A percentile compares a stretch with the other conserved stretches of the same genome.
Evolutionary conservation across 1,139 yeast species (phyloP).

Genomic region (Sporopachydermia cereana): DNA sequence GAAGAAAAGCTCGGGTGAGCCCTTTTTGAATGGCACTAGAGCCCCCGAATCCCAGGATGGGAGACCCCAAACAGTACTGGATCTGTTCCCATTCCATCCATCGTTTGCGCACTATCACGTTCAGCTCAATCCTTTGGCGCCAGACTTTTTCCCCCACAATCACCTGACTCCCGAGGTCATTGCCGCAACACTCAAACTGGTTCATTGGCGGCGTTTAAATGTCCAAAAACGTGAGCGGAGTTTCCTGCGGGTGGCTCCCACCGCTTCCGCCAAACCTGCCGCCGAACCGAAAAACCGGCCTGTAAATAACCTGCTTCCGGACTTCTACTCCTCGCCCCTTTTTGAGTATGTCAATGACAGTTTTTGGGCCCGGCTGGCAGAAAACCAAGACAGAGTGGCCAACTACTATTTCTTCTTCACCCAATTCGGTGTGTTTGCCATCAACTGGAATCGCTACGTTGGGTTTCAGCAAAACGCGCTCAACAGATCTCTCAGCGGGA

Average conservation of each 20-base stretch:
- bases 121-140: slow-evolving; percentile 3
- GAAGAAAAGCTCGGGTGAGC: background rate
- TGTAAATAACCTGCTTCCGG: background rate
- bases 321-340: background rate
- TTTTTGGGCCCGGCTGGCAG: background rate
- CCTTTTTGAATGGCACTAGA: background rate
- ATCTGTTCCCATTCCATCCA: slow-evolving; percentile 1
- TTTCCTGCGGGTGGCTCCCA: background rate
- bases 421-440: slow-evolving; percentile 1
- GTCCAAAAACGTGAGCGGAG: background rate
- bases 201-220: slow-evolving; percentile 3
- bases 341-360: background rate
- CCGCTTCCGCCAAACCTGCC: background rate
- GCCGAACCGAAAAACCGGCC: background rate
- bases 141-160: background rate
- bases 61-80: background rate
- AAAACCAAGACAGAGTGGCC: background rate
- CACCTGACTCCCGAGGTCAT: background rate
- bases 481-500: background rate
- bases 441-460: background rate
- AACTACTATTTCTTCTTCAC: slow-evolving; percentile 4
- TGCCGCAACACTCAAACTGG: background rate
- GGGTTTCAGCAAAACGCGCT: background rate
- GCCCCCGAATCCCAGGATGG: background rate
- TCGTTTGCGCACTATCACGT: slow-evolving; percentile 1